Evolutionary conservation across 2,329 filamentous ascomycete genomes (phyloP), one percentile per base, ranked within the genome.

Genomic region (Hypoxylon sp.): DNA sequence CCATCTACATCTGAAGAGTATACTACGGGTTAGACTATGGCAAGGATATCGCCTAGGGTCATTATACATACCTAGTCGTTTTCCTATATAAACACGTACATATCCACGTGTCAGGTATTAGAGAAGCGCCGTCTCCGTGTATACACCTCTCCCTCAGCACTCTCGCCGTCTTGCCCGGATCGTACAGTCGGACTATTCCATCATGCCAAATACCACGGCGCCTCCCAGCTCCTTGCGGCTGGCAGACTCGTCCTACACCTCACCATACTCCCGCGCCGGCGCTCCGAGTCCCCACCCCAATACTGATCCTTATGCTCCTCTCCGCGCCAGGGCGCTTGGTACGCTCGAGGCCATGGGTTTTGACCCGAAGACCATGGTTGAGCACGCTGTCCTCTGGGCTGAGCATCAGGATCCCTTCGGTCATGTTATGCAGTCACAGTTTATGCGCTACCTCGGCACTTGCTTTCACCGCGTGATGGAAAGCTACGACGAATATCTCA

Each of bases 401-500:
- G 66, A 69, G 24, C 55, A 69, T 38, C 67, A 70, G 38, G 67
- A 69, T 50, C 67, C 67, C 1, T 69, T 59, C 45, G 67, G 67
- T 13, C 63, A 69, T 31, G 67, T 70, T 10, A 67, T 63, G 60
- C 66, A 70, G 2, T 56, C 64, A 1, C 59, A 66, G 38, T 70
- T 63, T 55, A 65, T 68, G 62, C 55, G 62, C 24, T 69, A 60
- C 23, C 8, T 67, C 0, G 63, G 64, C 23, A 33, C 55, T 1
- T 66, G 59, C 50, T 65, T 65, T 41, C 55, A 63, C 23, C 62
- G 65, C 10, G 45, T 66, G 26, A 63, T 70, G 63, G 67, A 70
- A 45, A 57, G 66, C 53, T 70, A 67, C 23, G 60, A 62, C 45
- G 62, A 67, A 35, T 68, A 52, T n/a, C 57, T 70, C 11, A 64